These are phyloP conservation scores for Dendrobium officinale DNA, from an alignment of 106 monocot species.

Conservation along the genomic window DNA sequence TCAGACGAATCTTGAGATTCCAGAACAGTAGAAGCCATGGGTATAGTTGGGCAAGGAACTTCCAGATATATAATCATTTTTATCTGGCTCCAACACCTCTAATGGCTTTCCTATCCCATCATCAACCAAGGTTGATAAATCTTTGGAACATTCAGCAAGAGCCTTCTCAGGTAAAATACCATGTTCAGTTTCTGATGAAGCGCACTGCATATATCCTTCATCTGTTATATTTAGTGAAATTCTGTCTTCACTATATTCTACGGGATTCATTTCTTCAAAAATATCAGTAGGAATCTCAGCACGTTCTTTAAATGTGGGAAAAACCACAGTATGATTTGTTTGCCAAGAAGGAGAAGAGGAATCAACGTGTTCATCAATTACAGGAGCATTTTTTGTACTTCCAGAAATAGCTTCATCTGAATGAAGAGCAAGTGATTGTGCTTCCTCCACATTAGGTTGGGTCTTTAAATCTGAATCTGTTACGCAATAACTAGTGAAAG, in stretches of 20 bases:
- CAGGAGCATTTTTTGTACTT: too few relatives aligned
- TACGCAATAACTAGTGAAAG: slow-evolving; percentile 16
- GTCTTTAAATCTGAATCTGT: slow-evolving; percentile 13
- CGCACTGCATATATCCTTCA: background rate
- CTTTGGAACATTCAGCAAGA: background rate
- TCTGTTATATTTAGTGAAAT: background rate
- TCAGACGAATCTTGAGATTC: background rate
- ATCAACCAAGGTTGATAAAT: background rate
- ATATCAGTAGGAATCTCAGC: background rate
- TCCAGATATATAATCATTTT: background rate
- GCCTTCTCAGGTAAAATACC: background rate
- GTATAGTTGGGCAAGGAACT: background rate
- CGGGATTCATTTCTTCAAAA: background rate
- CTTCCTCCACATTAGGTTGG: slow-evolving; percentile 14
- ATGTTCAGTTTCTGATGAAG: slow-evolving; percentile 2
- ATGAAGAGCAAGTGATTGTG: slow-evolving; percentile 8
- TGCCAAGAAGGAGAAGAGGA: slow-evolving; percentile 1
- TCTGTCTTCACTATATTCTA: background rate
- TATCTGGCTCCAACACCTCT: background rate
- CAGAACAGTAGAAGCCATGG: slow-evolving; percentile 4
- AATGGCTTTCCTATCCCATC: background rate
- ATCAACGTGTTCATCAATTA: background rate
- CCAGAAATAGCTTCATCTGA: slow-evolving; percentile 3
- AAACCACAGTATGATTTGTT: background rate
- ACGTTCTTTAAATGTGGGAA: background rate